Evolutionary conservation across 306 rosid genomes (phyloP).

Genomic region (Malus fusca): DNA sequence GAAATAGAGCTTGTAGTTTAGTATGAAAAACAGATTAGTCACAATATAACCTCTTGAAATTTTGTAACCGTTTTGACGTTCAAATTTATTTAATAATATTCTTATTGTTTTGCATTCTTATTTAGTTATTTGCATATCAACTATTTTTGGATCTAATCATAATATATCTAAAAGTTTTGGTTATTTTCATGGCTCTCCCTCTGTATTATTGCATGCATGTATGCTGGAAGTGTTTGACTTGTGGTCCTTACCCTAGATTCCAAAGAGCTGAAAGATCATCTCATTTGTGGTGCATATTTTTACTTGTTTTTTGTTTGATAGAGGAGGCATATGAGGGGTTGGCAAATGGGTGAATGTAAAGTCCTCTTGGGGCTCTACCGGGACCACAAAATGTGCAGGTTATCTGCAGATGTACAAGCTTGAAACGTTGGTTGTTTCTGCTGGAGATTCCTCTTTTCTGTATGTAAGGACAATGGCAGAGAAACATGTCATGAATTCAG

Average conservation of each 20-base stretch:
- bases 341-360: background rate
- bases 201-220: background rate
- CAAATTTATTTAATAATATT: no score
- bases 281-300: constrained; percentile 1
- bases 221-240: background rate
- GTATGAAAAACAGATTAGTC: no score
- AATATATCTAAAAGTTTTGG: background rate
- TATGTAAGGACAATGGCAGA: background rate
- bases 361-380: background rate
- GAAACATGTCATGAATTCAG: background rate
- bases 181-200: background rate
- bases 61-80: no score
- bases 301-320: background rate
- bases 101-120: no score
- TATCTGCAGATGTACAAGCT: background rate
- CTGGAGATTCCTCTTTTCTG: background rate
- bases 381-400: constrained; percentile 8
- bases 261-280: background rate
- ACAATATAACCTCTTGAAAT: no score
- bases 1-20: no score
- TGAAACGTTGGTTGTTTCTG: background rate
- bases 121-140: no score
- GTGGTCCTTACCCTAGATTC: constrained; percentile 1
- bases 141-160: background rate
- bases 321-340: background rate